Evolutionary conservation across 192 early-diverging fungal genomes (phyloP), one percentile per base, ranked within the genome.

Genomic region (Diversispora eburnea): DNA sequence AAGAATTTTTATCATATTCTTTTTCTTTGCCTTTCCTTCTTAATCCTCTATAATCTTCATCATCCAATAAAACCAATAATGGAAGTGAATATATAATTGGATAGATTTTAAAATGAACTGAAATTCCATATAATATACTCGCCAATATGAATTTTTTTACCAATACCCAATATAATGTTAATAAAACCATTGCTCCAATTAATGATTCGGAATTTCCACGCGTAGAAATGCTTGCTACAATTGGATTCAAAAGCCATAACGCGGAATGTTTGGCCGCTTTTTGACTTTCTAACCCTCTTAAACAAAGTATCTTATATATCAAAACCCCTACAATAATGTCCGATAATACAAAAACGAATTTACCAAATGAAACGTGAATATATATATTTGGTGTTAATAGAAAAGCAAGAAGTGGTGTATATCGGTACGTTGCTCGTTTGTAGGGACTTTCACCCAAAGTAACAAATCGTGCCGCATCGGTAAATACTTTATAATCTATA

Each of bases 101-200:
- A 80, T 98, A 99, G 9, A 98, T 94, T 77, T 99, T 99, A 56
- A 98, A 88, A 79, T 99, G 98, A 33, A 99, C 96, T 7, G 94
- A 84, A 8, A 96, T 76, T 5, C 98, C 98, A 84, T 94, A 97
- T 47, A 93, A 55, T 19, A 88, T 80, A 9, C 84, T 82, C 4
- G 91, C 89, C 39, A 84, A 86, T 3, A 78, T 79, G 15, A 84
- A 71, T 46, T 79, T 76, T 56, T 77, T 79, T 10, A 77, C 80
- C 59, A 91, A 86, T 20, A 97, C 77, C 19, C 84, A 80, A 74
- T 94, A 94, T 8, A 97, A 76, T 4, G 89, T 84, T 3, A 84
- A 89, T 33, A 98, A 77, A 0, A 94, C 89, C 75, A 93, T 85
- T 0, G 88, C 88, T 19, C 91, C 90, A 45, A 98, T 82, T 2